These are phyloP conservation scores for Pugionium cornutum DNA, from an alignment of 345 rosid genomes.

Conservation along the genomic window DNA sequence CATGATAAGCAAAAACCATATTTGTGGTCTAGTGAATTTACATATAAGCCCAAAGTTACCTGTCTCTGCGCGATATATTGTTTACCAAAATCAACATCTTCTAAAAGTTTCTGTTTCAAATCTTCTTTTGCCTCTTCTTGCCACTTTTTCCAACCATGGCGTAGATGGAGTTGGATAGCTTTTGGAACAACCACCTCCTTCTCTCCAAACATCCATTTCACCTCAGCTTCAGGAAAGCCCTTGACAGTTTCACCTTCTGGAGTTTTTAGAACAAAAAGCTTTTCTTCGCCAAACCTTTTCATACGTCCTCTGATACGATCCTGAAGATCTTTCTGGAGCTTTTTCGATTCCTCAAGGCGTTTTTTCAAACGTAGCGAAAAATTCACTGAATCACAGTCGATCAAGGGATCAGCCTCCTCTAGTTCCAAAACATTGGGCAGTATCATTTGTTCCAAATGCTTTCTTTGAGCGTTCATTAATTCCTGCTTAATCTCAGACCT, in stretches of 20 bases:
- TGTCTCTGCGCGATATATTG: conserved; percentile 70
- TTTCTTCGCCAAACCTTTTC: conserved; percentile 77
- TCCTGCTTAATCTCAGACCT: conserved; percentile 71
- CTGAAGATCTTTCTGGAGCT: conserved; percentile 70
- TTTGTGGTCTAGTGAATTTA: conserved; percentile 10
- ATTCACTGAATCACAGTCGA: conserved; percentile 56
- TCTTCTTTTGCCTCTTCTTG: conserved; percentile 86
- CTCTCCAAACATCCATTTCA: conserved; percentile 94
- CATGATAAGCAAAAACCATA: conserved; percentile 1
- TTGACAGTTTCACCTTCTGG: conserved; percentile 77
- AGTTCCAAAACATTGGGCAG: conserved; percentile 69
- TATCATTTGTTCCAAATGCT: conserved; percentile 70
- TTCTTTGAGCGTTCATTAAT: conserved; percentile 68
- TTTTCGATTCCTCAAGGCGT: conserved; percentile 70
- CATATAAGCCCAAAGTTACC: conserved; percentile 48
- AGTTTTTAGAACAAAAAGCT: conserved; percentile 60
- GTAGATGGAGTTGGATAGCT: conserved; percentile 69
- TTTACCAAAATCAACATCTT: conserved; percentile 80
- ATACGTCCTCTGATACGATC: conserved; percentile 62
- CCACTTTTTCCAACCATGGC: conserved; percentile 97
- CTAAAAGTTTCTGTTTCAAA: conserved; percentile 65
- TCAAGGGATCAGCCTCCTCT: conserved; percentile 64
- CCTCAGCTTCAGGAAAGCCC: conserved; percentile 84
- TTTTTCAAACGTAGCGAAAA: conserved; percentile 64
- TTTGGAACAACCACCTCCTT: conserved; percentile 86